Evolutionary conservation across 2,329 filamentous ascomycete genomes (phyloP), one percentile per base, ranked within the genome.

Genomic region (Apiospora rasikravindrae): DNA sequence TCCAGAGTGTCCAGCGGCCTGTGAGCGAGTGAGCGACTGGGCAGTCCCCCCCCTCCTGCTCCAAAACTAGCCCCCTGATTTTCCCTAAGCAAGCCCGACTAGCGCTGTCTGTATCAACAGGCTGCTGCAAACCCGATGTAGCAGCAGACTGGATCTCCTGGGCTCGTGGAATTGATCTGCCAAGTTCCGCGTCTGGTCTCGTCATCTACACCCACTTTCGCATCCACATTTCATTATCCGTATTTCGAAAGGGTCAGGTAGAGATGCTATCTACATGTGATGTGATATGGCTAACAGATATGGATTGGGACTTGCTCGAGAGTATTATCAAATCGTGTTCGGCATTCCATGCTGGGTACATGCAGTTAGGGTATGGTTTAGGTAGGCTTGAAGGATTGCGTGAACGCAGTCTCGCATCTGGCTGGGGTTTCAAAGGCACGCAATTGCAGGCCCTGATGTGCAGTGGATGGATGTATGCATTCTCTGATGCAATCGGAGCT

Each of bases 211-310:
- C 57, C 57, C 57, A 64, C 57, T 40, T 40, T 37, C 3, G n/a
- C 57, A 40, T 64, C 57, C 57, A 64, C 57, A 40, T 40, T 40
- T 64, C 57, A 64, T 64, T 40, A 64, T 64, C 57, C 57, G 57
- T 64, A 64, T 40, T 64, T 64, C 57, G 57, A 64, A 64, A 64
- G 57, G 57, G 57, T 64, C 29, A 40, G 57, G 57, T 40, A n/a
- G 29, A 64, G 57, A 64, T 64, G 57, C 7, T 40, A 64, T 64
- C 57, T 64, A 64, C 57, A 64, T 64, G 33, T 40, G 57, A 64
- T 64, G 57, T 64, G 57, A 42, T 42, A 64, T 64, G 57, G 57
- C 33, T 64, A 64, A 37, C 57, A 40, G 57, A 64, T n/a, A 64
- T 33, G 57, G 29, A 13, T n/a, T 40, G 22, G 22, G 33, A 40